phyloP scores from a whole-genome alignment of 495 filamentous ascomycete genomes.

The Chaetomium tenue region DNA sequence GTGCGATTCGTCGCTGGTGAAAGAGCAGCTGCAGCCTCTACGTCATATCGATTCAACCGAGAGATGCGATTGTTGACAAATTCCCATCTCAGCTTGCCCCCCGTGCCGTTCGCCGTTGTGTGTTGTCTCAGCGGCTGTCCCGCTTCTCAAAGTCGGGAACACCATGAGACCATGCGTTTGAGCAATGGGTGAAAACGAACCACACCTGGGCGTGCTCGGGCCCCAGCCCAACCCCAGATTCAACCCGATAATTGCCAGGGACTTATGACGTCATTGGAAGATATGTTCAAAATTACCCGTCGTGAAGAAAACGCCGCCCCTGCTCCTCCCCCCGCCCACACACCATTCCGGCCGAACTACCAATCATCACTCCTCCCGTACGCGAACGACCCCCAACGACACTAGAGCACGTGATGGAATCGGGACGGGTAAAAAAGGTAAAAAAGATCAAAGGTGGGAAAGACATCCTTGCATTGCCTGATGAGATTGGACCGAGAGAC shows the following conservation, averaged over 20 bases:
- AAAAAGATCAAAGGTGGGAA: neutral
- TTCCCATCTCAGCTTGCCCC: constrained; percentile 5
- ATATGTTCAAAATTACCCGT: neutral
- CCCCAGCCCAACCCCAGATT: neutral
- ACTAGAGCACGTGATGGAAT: neutral
- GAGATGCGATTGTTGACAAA: constrained; percentile 11
- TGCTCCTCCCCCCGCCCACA: neutral
- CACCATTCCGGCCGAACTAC: neutral
- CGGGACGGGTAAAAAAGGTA: neutral
- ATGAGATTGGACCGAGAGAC: neutral
- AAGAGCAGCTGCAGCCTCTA: neutral
- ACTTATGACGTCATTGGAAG: constrained; percentile 12
- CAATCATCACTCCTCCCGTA: neutral
- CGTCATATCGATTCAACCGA: constrained; percentile 8
- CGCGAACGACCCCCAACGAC: neutral
- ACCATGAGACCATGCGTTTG: no score
- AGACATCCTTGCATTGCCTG: no score
- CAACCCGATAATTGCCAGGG: neutral
- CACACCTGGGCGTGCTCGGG: no score
- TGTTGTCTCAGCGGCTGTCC: neutral
- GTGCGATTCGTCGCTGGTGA: neutral
- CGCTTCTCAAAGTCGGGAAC: no score
- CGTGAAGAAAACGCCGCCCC: neutral
- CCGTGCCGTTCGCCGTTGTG: neutral
- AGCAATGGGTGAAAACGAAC: no score